Percentiles rank a stretch among this genome's conserved stretches.
These are phyloP conservation scores for Zasmidium cellare DNA, from an alignment of 2,329 filamentous ascomycete species.

Conservation along the genomic window DNA sequence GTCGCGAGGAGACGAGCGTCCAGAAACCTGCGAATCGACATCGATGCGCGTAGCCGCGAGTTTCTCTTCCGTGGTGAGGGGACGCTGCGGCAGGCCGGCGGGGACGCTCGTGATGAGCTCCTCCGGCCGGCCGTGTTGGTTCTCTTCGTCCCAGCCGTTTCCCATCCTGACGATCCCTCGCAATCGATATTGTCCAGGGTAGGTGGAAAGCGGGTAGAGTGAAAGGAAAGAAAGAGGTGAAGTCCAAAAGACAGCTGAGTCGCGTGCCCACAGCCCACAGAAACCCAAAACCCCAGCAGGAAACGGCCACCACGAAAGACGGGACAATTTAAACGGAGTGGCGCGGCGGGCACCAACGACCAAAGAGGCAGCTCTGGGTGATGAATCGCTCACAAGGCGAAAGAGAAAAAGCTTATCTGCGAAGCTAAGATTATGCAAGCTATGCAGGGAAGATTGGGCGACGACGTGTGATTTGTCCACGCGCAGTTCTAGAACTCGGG, in stretches of 20 bases:
- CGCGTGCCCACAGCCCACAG: background rate
- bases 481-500: background rate
- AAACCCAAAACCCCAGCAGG: background rate
- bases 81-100: constrained; percentile 20
- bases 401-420: background rate
- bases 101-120: constrained; percentile 16
- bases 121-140: constrained; percentile 24
- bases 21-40: constrained; percentile 21
- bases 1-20: constrained; percentile 9
- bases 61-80: constrained; percentile 32
- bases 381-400: too few relatives aligned
- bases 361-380: background rate
- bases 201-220: background rate
- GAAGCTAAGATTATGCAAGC: background rate
- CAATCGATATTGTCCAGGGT: background rate
- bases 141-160: constrained; percentile 18
- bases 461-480: background rate
- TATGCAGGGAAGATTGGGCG: background rate
- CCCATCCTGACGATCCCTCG: constrained; percentile 12
- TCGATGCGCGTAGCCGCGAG: constrained; percentile 27
- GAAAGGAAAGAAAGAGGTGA: background rate
- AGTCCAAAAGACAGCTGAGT: background rate
- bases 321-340: background rate
- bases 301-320: background rate
- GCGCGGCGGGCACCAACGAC: background rate